Conservation (phyloP, 371 early-diverging fungal species). For the Mucor plumbeus region DNA sequence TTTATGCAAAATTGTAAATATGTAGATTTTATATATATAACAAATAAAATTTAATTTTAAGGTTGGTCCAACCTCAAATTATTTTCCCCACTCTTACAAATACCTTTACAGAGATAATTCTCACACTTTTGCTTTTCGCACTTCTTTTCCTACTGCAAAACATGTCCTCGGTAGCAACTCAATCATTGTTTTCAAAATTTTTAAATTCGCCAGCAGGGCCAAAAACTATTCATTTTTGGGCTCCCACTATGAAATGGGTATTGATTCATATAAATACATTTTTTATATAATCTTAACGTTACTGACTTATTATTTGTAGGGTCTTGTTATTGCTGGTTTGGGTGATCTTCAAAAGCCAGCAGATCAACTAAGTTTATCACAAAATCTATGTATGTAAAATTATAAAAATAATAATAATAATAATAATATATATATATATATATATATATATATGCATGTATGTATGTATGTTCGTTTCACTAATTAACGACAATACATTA, state of each 20-base stretch:
- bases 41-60: not conserved
- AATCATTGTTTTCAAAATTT: slow-evolving; percentile 66
- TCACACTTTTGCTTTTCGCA: slow-evolving; percentile 8
- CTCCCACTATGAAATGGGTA: slow-evolving; percentile 56
- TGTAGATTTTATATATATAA: not conserved
- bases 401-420: too few species aligned
- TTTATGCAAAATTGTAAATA: not conserved
- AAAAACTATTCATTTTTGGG: slow-evolving; percentile 53
- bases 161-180: slow-evolving; percentile 50
- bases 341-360: slow-evolving; percentile 87
- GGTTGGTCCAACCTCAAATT: slow-evolving; percentile 8
- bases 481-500: slow-evolving; percentile 7
- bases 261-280: not conserved
- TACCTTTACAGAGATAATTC: slow-evolving; percentile 7
- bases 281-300: not conserved
- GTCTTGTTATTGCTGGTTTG: slow-evolving; percentile 78
- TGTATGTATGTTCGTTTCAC: too few species aligned
- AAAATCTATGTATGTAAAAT: slow-evolving; percentile 72
- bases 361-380: slow-evolving; percentile 80
- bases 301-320: slow-evolving; percentile 25
- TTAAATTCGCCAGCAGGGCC: slow-evolving; percentile 81
- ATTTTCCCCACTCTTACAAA: slow-evolving; percentile 1
- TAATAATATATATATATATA: too few species aligned
- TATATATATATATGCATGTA: too few species aligned
- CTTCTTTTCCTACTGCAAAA: slow-evolving; percentile 12